Evolutionary conservation across 139 green algal genomes (phyloP).

Genomic region (Micractinium sp.): DNA sequence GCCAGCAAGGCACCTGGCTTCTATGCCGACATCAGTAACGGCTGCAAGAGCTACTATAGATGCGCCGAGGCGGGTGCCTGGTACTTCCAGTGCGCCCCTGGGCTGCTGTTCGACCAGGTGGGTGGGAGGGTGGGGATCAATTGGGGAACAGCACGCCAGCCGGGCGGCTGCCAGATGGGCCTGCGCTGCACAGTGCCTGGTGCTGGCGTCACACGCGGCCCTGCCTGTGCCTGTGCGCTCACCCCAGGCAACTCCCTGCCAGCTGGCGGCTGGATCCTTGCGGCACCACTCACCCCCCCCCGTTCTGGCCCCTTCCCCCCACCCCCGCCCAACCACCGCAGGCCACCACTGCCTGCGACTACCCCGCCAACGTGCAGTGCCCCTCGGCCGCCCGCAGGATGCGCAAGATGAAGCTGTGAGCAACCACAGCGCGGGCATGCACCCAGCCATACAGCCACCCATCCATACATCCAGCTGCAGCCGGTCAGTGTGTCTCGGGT

Average conservation of each 20-base stretch:
- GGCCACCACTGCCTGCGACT: constrained; percentile 30
- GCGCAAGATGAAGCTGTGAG: not conserved
- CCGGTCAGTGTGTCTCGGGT: no score
- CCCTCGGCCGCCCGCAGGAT: not conserved
- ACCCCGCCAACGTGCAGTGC: constrained; percentile 31
- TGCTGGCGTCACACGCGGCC: not conserved
- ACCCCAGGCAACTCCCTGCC: no score
- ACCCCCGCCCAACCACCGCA: no score
- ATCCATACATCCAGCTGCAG: no score
- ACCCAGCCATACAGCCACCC: no score
- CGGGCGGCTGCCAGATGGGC: not conserved
- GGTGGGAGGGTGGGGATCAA: not conserved
- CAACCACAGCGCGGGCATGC: no score
- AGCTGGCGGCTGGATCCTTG: no score
- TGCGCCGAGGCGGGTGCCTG: constrained; percentile 10
- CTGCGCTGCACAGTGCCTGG: not conserved
- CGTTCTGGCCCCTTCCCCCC: no score
- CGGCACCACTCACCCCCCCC: no score
- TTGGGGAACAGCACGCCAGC: not conserved
- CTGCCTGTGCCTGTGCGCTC: no score
- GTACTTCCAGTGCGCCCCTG: constrained; percentile 5
- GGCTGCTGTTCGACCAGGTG: constrained; percentile 28
- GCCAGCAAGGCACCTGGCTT: constrained; percentile 19
- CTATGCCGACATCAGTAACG: constrained; percentile 14
- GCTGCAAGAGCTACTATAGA: constrained; percentile 19